phyloP scores from a whole-genome alignment of 495 filamentous ascomycete species.

The Annulohypoxylon stygium region DNA sequence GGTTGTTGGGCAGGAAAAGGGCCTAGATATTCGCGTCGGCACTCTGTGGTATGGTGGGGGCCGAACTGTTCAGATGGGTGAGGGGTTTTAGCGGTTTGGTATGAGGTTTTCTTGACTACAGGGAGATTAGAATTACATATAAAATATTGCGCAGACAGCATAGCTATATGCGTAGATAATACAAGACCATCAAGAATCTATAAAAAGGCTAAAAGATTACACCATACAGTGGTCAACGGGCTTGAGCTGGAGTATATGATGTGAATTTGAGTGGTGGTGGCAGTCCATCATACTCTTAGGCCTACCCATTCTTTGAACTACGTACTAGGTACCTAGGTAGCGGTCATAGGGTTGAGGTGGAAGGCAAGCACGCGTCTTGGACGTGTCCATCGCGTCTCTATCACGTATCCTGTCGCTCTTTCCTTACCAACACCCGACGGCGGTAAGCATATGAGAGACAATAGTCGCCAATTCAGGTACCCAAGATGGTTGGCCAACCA shows the following conservation, averaged over 20 bases:
- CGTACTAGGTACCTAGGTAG: background rate
- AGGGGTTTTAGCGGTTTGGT: slow-evolving; percentile 63
- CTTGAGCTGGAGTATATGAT: background rate
- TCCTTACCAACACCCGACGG: background rate
- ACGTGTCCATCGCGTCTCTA: background rate
- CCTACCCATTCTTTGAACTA: background rate
- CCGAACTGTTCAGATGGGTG: slow-evolving; percentile 70
- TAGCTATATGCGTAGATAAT: no score
- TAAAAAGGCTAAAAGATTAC: background rate
- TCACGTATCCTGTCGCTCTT: background rate
- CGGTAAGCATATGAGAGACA: background rate
- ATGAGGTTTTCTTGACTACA: background rate
- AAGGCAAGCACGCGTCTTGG: background rate
- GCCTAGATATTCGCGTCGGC: slow-evolving; percentile 77
- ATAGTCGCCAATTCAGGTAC: background rate
- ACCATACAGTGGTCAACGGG: background rate
- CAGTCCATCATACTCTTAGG: background rate
- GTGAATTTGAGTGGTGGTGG: background rate
- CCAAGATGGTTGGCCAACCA: background rate
- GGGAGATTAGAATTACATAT: background rate
- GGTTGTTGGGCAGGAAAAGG: slow-evolving; percentile 82
- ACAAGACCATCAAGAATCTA: no score
- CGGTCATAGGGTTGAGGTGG: background rate
- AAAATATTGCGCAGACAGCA: no score
- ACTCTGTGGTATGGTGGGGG: slow-evolving; percentile 88